Evolutionary conservation across 345 rosid species (phyloP).

Genomic region (Brassica cretica): DNA sequence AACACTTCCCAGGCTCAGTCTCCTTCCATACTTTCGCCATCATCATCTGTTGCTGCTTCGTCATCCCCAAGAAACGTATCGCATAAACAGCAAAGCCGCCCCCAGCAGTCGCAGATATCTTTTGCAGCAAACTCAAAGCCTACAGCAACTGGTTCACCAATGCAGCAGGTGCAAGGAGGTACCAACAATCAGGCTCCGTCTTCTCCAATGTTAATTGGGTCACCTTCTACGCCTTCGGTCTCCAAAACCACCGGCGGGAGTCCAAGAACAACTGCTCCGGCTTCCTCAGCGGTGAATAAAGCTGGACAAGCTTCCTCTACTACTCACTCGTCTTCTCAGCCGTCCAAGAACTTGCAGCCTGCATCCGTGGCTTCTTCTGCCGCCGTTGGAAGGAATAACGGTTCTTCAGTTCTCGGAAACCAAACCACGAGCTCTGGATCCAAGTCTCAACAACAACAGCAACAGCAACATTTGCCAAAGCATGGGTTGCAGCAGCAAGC

Average conservation of each 20-base stretch:
- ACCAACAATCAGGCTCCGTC: conserved; percentile 55
- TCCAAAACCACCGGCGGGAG: conserved; percentile 90
- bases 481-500: conserved; percentile 54
- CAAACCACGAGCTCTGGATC: conserved; percentile 49
- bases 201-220: conserved; percentile 65
- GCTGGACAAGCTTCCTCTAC: conserved; percentile 49
- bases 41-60: conserved; percentile 49
- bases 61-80: conserved; percentile 55
- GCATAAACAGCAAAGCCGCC: conserved; percentile 72
- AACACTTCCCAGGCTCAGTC: conserved; percentile 54
- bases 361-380: conserved; percentile 57
- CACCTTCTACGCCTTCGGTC: conserved; percentile 76
- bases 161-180: conserved; percentile 46
- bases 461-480: conserved; percentile 53
- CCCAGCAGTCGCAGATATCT: conserved; percentile 66
- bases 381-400: conserved; percentile 51
- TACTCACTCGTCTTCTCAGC: conserved; percentile 60
- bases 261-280: conserved; percentile 67
- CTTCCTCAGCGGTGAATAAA: conserved; percentile 55
- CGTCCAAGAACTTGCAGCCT: conserved; percentile 58
- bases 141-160: conserved; percentile 48
- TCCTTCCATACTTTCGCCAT: conserved; percentile 45
- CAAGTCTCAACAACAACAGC: conserved; percentile 70
- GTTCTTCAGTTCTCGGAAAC: conserved; percentile 67
- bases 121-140: conserved; percentile 71